A percentile compares a stretch with the other conserved stretches of the same genome.
These are phyloP conservation scores for Danielia oregonensis DNA, from an alignment of 805 yeast genomes.

Conservation along the genomic window DNA sequence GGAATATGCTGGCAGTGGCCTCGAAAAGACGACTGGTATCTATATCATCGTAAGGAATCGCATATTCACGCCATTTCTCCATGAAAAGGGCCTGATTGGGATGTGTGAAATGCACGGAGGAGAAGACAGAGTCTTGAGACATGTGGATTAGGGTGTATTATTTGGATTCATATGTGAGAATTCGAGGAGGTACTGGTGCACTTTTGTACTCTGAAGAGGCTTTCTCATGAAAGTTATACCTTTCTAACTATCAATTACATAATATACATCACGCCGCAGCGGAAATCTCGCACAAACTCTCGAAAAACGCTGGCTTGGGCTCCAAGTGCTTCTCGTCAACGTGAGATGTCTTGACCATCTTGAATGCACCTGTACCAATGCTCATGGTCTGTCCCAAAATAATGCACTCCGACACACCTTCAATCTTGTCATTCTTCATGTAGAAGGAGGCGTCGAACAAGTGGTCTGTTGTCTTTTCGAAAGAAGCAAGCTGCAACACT, in stretches of 20 bases:
- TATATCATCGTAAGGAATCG: slow-evolving; percentile 39
- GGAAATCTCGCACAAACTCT: slow-evolving; percentile 31
- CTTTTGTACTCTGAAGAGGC: no score
- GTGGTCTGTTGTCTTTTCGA: slow-evolving; percentile 98
- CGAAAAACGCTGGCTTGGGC: slow-evolving; percentile 45
- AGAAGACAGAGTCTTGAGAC: slow-evolving; percentile 13
- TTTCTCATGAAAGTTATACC: no score
- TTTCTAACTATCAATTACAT: no score
- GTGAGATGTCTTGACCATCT: slow-evolving; percentile 62
- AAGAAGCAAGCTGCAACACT: slow-evolving; percentile 92
- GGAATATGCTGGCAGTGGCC: slow-evolving; percentile 33
- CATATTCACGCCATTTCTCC: slow-evolving; percentile 40
- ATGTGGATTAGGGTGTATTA: no score
- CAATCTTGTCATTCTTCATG: slow-evolving; percentile 93
- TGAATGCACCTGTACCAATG: slow-evolving; percentile 96
- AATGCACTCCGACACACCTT: slow-evolving; percentile 97
- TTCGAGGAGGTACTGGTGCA: no score
- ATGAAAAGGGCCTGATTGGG: slow-evolving; percentile 38
- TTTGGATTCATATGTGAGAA: no score
- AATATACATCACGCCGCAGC: slow-evolving; percentile 7
- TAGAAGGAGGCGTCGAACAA: slow-evolving; percentile 96
- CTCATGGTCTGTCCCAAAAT: slow-evolving; percentile 97
- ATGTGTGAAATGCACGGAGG: slow-evolving; percentile 35
- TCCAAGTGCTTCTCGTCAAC: slow-evolving; percentile 41
- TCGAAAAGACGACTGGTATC: slow-evolving; percentile 37